Conservation (phyloP, 2,329 filamentous ascomycete species). For the Cladophialophora psammophila region DNA sequence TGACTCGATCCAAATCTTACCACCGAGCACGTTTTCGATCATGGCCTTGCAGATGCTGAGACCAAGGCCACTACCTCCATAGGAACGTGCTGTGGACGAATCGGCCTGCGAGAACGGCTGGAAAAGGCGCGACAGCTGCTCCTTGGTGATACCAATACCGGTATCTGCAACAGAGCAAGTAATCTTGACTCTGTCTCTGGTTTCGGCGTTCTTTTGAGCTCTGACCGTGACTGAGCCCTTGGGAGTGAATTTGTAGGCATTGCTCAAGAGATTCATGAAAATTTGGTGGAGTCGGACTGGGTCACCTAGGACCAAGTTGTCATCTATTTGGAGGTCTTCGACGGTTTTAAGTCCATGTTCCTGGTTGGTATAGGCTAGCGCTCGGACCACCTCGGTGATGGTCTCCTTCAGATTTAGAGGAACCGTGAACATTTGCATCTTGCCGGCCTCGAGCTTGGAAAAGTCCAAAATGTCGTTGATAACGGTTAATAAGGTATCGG, state of each 20-base stretch:
- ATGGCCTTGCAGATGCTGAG: conserved; percentile 69
- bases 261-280: conserved; percentile 69
- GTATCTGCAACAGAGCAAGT: conserved; percentile 66
- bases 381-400: conserved; percentile 69
- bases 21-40: conserved; percentile 67
- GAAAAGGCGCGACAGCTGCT: conserved; percentile 70
- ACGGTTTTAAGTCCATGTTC: conserved; percentile 67
- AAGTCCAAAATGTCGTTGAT: conserved; percentile 57
- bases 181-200: conserved; percentile 43
- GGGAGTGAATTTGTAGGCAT: conserved; percentile 68
- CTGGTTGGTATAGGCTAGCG: conserved; percentile 68
- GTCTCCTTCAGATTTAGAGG: conserved; percentile 77
- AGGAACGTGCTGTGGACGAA: conserved; percentile 70
- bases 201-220: conserved; percentile 49
- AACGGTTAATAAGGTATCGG: conserved; percentile 52
- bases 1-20: conserved; percentile 66
- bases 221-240: conserved; percentile 59
- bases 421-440: conserved; percentile 74
- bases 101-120: conserved; percentile 68
- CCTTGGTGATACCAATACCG: conserved; percentile 69
- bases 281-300: conserved; percentile 76
- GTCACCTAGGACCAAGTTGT: conserved; percentile 78
- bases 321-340: conserved; percentile 70
- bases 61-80: conserved; percentile 61
- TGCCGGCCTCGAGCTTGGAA: conserved; percentile 64